Percentiles rank a stretch among this genome's conserved stretches.
phyloP scores from a whole-genome alignment of 2,329 filamentous ascomycete genomes.

The Chrysoporthe puriensis region DNA sequence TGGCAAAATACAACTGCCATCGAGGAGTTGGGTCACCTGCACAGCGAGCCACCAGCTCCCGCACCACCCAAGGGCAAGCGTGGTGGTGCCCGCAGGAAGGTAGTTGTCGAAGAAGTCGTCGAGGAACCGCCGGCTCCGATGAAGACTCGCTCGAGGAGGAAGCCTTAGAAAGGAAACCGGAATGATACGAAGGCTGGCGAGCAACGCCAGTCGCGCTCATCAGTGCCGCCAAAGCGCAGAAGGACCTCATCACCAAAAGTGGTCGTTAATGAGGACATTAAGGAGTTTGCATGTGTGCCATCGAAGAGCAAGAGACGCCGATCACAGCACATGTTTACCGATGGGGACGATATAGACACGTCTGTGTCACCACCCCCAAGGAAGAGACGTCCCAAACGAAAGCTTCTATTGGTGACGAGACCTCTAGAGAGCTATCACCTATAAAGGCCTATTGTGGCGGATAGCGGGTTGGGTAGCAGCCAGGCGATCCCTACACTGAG shows the following conservation, averaged over 20 bases:
- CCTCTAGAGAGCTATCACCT: background rate
- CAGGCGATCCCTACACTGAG: background rate
- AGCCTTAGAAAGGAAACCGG: background rate
- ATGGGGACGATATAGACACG: background rate
- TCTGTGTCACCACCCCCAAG: background rate
- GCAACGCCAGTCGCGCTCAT: background rate
- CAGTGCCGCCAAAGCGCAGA: background rate
- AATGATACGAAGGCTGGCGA: background rate
- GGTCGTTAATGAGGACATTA: background rate
- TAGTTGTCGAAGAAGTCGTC: slow-evolving; percentile 31
- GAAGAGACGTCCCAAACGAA: background rate
- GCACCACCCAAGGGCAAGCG: slow-evolving; percentile 53
- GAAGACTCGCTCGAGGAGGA: slow-evolving; percentile 28
- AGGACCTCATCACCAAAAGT: background rate
- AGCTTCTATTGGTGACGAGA: background rate
- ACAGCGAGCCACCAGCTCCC: slow-evolving; percentile 58
- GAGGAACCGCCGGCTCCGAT: slow-evolving; percentile 22
- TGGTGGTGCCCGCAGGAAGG: slow-evolving; percentile 54
- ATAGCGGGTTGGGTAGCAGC: background rate
- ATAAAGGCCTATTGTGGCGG: background rate
- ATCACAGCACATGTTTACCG: background rate
- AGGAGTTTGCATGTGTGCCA: background rate
- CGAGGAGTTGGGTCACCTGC: slow-evolving; percentile 60
- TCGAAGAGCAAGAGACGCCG: background rate
- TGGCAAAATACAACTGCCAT: slow-evolving; percentile 63